Evolutionary conservation across 208 protist species (phyloP).

Genomic region (Giardia duodenalis): DNA sequence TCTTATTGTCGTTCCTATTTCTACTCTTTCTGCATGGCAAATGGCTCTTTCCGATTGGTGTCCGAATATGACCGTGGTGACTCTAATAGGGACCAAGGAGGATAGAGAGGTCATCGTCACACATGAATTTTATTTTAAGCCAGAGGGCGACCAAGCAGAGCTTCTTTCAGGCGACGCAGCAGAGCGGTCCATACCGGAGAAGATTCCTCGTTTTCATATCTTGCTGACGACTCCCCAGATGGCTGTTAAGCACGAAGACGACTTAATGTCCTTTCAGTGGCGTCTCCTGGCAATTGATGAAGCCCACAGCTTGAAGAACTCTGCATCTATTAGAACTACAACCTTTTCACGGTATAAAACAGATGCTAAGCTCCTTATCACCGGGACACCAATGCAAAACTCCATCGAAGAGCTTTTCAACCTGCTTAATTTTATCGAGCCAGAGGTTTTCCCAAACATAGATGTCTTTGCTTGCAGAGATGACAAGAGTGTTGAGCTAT

Average conservation of each 20-base stretch:
- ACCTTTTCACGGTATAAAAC: background rate
- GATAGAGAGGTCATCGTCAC: conserved; percentile 28
- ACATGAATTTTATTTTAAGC: background rate
- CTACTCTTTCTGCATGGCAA: conserved; percentile 40
- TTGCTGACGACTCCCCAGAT: conserved; percentile 47
- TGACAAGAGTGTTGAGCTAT: background rate
- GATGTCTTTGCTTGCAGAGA: background rate
- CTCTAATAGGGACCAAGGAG: conserved; percentile 32
- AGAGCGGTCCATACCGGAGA: background rate
- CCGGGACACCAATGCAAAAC: conserved; percentile 50
- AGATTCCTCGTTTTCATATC: conserved; percentile 42
- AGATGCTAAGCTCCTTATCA: conserved; percentile 37
- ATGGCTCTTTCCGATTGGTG: conserved; percentile 37
- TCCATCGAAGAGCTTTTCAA: conserved; percentile 43
- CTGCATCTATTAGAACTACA: background rate
- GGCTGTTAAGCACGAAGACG: conserved; percentile 24
- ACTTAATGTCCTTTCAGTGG: conserved; percentile 32
- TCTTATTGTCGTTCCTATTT: conserved; percentile 41
- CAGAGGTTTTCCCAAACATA: background rate
- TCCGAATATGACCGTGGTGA: conserved; percentile 17
- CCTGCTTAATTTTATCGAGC: conserved; percentile 45
- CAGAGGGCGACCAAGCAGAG: background rate
- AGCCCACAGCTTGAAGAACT: conserved; percentile 36
- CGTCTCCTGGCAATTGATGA: conserved; percentile 36
- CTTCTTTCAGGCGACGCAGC: background rate